phyloP scores from a whole-genome alignment of 805 yeast species.

The Lachancea sp. region DNA sequence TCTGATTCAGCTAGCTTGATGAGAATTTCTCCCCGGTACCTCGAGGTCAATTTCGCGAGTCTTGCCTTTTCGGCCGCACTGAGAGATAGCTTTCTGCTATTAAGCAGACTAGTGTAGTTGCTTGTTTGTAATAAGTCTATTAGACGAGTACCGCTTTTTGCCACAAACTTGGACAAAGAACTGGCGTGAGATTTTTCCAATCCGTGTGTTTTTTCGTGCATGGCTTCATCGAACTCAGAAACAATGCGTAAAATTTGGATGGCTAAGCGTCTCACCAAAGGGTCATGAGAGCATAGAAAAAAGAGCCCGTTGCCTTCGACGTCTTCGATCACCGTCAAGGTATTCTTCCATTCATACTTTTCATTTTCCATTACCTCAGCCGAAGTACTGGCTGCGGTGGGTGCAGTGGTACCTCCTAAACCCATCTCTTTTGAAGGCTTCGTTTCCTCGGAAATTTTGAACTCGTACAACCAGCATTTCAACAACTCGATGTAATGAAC shows the following conservation, averaged over 20 bases:
- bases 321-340: conserved; percentile 83
- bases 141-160: conserved; percentile 68
- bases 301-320: conserved; percentile 94
- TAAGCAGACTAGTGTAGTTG: conserved; percentile 60
- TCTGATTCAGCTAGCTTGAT: conserved; percentile 79
- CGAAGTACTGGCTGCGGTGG: conserved; percentile 10
- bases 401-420: conserved; percentile 26
- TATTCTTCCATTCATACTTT: conserved; percentile 67
- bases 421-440: conserved; percentile 29
- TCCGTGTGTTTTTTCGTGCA: conserved; percentile 45
- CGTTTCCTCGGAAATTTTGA: conserved; percentile 37
- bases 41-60: conserved; percentile 51
- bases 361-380: conserved; percentile 34
- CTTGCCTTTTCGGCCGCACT: conserved; percentile 77
- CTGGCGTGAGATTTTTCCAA: conserved; percentile 38
- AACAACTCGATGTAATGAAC: conserved; percentile 72
- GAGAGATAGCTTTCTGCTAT: conserved; percentile 41
- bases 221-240: conserved; percentile 81
- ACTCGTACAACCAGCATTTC: conserved; percentile 72
- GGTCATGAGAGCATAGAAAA: conserved; percentile 84
- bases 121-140: conserved; percentile 69
- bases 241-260: conserved; percentile 67
- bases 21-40: conserved; percentile 59
- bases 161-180: conserved; percentile 58
- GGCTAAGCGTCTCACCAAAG: conserved; percentile 66